Base-by-base conservation (phyloP, 805 yeast genomes). In the Candida multigemmis region DNA sequence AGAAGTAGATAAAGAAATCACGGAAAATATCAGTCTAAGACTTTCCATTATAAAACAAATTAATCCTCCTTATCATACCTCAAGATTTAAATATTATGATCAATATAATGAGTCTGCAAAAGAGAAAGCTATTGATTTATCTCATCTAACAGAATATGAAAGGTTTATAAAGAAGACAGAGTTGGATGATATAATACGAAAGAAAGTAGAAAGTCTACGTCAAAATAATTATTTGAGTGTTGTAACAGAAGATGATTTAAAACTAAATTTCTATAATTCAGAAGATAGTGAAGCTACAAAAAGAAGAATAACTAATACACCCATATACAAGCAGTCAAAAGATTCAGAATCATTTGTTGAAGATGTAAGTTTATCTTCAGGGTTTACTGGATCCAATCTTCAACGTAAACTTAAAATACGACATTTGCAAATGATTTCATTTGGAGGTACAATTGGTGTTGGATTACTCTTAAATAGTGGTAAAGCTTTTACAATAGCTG, bases 381-480 rank as follows among this genome's bases (percentile, higher is more conserved):
- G 15, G 8, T 11, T 10, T 14, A 16, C 3, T 3, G 19, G 16
- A 19, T 12, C 10, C 10, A 23, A 10, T 15, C 21, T 3, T 10
- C 16, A 22, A 16, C 11, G 87, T 31, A 73, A 71, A 34, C 55
- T 81, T 23, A 66, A 67, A 28, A 72, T 74, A 16, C 53, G 85
- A 13, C 89, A 81, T 48, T 52, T 81, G 12, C 86, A 80, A 43
- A 77, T 80, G 75, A 75, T 81, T 24, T 81, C 87, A 0, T 57
- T 82, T 16, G 85, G 86, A 3, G 89, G 86, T 2, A 78, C 87
- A 0, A 48, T 81, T 4, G 91, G 91, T 1, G 89, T 81, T 10
- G 91, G 93, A 0, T 50, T 81, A 12, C 65, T 77, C 31, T 53
- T 81, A 14, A 72, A 77, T 22, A 70, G 80, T 5, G 87, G 91